These are phyloP conservation scores for Rhodamnia argentea DNA, from an alignment of 345 rosid genomes.

Conservation along the genomic window DNA sequence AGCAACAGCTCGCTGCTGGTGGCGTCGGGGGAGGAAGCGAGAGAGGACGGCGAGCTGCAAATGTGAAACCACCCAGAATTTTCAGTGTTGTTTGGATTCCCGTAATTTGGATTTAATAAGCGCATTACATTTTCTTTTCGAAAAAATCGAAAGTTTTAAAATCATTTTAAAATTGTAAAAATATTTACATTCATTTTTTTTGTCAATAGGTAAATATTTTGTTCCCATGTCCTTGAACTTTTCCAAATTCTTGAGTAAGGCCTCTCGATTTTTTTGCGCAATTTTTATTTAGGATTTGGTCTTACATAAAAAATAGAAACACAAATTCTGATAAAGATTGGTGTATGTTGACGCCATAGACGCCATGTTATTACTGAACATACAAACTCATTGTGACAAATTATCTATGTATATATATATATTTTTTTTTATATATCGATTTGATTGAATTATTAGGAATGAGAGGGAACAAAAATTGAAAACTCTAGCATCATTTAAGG, in stretches of 20 bases:
- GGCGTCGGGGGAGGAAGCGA: background rate
- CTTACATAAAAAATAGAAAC: no score
- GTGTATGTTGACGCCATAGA: fast-evolving
- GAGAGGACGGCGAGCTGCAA: background rate
- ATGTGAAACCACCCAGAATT: background rate
- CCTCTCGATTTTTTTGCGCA: fast-evolving
- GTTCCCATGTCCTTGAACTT: background rate
- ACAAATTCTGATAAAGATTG: fast-evolving
- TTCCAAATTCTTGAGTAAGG: background rate
- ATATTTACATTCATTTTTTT: background rate
- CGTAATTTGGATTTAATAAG: background rate
- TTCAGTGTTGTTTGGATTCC: background rate
- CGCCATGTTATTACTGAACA: fast-evolving
- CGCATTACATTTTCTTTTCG: background rate
- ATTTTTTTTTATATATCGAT: fast-evolving
- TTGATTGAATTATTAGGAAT: background rate
- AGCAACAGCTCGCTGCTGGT: background rate
- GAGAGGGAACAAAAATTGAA: background rate
- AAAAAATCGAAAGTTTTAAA: background rate
- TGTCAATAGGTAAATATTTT: background rate
- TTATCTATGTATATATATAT: no score
- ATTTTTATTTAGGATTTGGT: background rate
- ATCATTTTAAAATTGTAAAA: background rate
- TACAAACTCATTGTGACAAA: fast-evolving
- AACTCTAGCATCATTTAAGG: background rate